Evolutionary conservation across 2,329 filamentous ascomycete genomes (phyloP).

Genomic region (Hawksworthiomyces lignivorus): DNA sequence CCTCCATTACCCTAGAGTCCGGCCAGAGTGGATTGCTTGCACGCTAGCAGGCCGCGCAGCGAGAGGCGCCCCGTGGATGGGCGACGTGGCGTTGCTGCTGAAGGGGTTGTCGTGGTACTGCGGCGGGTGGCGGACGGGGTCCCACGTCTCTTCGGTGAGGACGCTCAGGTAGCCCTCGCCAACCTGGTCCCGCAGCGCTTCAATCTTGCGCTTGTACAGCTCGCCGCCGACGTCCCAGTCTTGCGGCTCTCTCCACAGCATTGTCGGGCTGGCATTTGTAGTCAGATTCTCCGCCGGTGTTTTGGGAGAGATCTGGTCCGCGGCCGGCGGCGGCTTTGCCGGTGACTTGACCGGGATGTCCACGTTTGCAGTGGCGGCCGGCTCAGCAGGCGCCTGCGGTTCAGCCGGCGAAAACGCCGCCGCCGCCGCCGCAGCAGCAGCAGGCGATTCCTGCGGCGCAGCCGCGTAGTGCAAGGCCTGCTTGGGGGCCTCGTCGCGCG

Average conservation of each 20-base stretch:
- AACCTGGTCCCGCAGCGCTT: constrained; percentile 75
- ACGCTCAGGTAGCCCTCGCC: constrained; percentile 83
- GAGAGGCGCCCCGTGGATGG: constrained; percentile 28
- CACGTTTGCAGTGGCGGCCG: not conserved
- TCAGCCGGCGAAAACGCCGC: too few relatives aligned
- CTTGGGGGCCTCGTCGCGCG: constrained; percentile 22
- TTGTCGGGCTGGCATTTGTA: not conserved
- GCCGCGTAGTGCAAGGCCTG: too few relatives aligned
- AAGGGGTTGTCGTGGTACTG: constrained; percentile 33
- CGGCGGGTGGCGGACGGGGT: constrained; percentile 30
- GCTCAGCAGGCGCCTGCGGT: not conserved
- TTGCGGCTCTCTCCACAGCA: constrained; percentile 32
- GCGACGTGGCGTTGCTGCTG: constrained; percentile 23
- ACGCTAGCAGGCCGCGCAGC: constrained; percentile 30
- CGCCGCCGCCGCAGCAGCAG: too few relatives aligned
- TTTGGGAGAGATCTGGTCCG: too few relatives aligned
- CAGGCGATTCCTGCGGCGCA: too few relatives aligned
- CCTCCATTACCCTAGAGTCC: constrained; percentile 36
- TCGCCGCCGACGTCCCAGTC: constrained; percentile 66
- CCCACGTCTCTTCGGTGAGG: constrained; percentile 69
- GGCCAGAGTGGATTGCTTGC: constrained; percentile 46
- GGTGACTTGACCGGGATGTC: not conserved
- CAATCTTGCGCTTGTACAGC: constrained; percentile 79
- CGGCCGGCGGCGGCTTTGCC: not conserved
- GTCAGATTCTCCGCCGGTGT: too few relatives aligned